These are phyloP conservation scores for Pelargonium australe DNA, from an alignment of 441 rosid genomes.

Conservation along the genomic window DNA sequence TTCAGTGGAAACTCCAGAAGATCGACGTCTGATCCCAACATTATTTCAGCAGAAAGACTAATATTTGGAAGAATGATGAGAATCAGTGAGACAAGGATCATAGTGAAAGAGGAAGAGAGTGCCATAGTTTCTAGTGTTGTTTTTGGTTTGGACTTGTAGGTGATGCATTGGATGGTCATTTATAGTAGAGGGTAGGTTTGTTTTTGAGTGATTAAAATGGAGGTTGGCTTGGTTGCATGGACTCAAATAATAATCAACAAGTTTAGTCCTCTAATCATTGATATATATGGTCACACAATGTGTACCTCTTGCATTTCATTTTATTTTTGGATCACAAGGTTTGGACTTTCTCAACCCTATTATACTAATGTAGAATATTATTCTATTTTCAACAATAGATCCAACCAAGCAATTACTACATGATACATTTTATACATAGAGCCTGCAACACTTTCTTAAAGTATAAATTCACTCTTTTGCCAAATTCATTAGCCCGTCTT, in stretches of 20 bases:
- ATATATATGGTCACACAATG: not conserved
- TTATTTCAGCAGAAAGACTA: not conserved
- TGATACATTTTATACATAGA: not conserved
- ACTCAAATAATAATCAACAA: not conserved
- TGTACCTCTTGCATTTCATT: not conserved
- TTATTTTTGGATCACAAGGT: not conserved
- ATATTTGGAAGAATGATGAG: not conserved
- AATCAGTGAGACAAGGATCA: not conserved
- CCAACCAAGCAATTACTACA: not conserved
- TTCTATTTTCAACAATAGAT: too few relatives aligned
- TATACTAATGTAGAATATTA: not conserved
- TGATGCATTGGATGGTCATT: not conserved
- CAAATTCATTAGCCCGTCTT: too few relatives aligned
- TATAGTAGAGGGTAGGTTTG: constrained; percentile 4
- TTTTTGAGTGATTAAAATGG: not conserved
- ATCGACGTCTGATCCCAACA: constrained; percentile 35
- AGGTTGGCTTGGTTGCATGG: constrained; percentile 2
- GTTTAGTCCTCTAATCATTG: too few relatives aligned
- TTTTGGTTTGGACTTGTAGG: not conserved
- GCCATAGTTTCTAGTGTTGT: constrained; percentile 1
- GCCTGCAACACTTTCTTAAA: too few relatives aligned
- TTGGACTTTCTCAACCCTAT: not conserved
- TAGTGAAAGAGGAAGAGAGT: not conserved
- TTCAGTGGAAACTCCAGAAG: constrained; percentile 72
- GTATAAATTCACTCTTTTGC: too few relatives aligned